Evolutionary conservation across 2,329 filamentous ascomycete genomes (phyloP), one percentile per base, ranked within the genome.

Genomic region (Coniosporium tulheliwenetii): DNA sequence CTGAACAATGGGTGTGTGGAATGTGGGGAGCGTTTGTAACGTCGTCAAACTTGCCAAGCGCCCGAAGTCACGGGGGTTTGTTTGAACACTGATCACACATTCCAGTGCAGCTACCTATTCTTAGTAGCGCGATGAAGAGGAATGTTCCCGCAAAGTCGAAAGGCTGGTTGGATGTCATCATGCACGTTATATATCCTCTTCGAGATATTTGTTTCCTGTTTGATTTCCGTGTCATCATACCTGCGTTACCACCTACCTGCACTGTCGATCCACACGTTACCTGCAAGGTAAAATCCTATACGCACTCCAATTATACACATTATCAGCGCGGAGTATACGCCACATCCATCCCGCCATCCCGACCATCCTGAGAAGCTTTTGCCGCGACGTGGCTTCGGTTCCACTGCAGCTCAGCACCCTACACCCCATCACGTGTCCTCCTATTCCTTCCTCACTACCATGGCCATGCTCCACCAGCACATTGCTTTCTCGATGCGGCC

Each of bases 401-500:
- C 19, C 19, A 26, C 19, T 26, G 19, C 19, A 26, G 19, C 19
- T 26, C 19, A 37, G 15, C 36, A 15, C 16, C 13, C 36, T 26
- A 37, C 36, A 37, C 10, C 36, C n/a, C 2, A 16, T 13, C 36
- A 37, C 36, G 36, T 37, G 36, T 19, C 10, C 16, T 12, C 36
- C 10, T 37, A 37, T 37, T 15, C 36, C 36, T 37, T 19, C 36
- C 36, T 37, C 16, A 15, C 10, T 5, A 26, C 10, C 5, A 43
- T 43, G 42, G 42, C 39, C 29, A 8, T 55, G 48, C 47, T 54
- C 41, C 50, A 44, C 41, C 48, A 47, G 40, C 46, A 47, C 37
- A 42, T 49, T 39, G 48, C 50, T 37, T 43, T 55, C 56, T 52
- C 59, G 43, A 63, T 66, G 52, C 64, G 63, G 56, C 49, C 66